Evolutionary conservation across 139 green algal genomes (phyloP), one percentile per base, ranked within the genome.

Genomic region (Micractinium sp.): DNA sequence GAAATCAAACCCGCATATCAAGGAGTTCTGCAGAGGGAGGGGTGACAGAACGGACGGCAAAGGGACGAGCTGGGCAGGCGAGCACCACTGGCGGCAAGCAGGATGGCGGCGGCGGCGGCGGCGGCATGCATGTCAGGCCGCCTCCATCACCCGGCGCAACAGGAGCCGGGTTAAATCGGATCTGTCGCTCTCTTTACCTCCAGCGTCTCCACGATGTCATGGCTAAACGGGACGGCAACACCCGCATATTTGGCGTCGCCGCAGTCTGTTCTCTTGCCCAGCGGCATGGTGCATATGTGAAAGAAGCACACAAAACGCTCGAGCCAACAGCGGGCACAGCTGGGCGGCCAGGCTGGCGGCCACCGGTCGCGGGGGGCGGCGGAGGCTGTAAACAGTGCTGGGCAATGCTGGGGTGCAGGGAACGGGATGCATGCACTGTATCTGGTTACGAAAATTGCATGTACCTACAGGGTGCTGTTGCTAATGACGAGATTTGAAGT

Each of bases 1-100:
- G 91, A 99, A 99, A 89, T 99, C 97, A 85, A 99, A 99, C 3
- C 97, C 97, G 66, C 93, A 94, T 2, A 92, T 53, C 35, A 96
- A 84, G 19, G 92, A 75, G 47, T 90, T 88, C 96, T 97, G 94
- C 76, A 87, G 38, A 20, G 13, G 38, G 53, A 41, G 63, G 25
- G 83, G 39, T 27, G 67, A 2, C 76, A 82, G 16, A 39, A 60
- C 1, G 15, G 56, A 35, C 36, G 47, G 47, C 36, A 3, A 56
- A 60, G 4, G 35, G 35, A 23, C 73, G 29, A 39, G 27, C 7
- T 78, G 73, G 47, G 47, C 4, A n/a, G 35, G 19, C 5, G 31
- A 38, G 71, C 29, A 22, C 12, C 33, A 31, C 27, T 35, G 35
- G 35, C 35, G 35, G 74, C 74, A 29, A 33, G 33, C 33, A 33